Base-by-base conservation (phyloP, 352 stramenopile species). In the Phytophthora citrophthora region DNA sequence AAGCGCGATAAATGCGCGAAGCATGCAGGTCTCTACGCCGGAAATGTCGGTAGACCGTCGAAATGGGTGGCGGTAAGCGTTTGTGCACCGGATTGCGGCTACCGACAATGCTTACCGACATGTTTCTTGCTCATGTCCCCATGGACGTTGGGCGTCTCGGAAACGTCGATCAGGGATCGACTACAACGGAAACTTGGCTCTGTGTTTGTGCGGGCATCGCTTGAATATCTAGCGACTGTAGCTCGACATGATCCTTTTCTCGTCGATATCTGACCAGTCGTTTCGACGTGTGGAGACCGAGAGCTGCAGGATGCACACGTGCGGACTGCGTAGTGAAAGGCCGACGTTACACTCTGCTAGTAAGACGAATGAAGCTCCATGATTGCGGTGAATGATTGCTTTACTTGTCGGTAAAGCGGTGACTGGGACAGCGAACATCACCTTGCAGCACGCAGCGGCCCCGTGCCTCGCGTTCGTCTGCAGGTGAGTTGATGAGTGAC, bases 21-120 rank as follows among this genome's bases (percentile, higher is more conserved):
- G 15, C 9, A 3, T 9, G 11, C 36, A 36, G 12, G 47, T 53
- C 41, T 60, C 41, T 66, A 20, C 58, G 34, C 45, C 9, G 15
- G 27, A 34, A 20, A 34, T 34, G 29, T 34, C 29, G 29, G 24
- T n/a, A n/a, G 16, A 68, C 46, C 59, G 41, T 24, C 60, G 60
- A 62, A 69, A 68, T 68, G 31, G 11, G 11, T 59, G 54, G 54
- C 48, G 58, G 59, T 23, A 52, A 27, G 20, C 12, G 60, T 62
- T 68, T 62, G 60, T 24, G 52, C 60, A 7, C 26, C 5, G 27
- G 60, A 68, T 68, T 62, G 41, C 23, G 48, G 15, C 29, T 34
- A 34, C 29, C 29, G 29, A 34, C 29, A 34, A 34, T 13, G 8
- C 9, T 10, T 34, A 34, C 29, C 29, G 29, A 34, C 29, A 34